These are phyloP conservation scores for Pseudodiploospora longispora DNA, from an alignment of 2,329 filamentous ascomycete genomes.

Conservation along the genomic window DNA sequence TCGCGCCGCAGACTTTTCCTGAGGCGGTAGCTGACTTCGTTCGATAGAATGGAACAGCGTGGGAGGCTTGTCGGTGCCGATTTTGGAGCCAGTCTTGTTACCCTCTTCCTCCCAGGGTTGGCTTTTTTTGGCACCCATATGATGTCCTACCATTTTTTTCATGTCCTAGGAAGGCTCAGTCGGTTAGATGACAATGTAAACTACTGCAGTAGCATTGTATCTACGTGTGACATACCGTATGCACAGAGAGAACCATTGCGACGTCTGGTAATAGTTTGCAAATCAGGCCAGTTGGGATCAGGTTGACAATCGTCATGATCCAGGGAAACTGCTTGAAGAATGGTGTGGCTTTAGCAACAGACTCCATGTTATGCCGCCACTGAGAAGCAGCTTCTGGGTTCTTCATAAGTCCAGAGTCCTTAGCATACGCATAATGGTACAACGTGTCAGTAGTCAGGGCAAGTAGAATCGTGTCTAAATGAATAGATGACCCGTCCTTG, in stretches of 20 bases:
- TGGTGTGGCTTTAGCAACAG: neutral
- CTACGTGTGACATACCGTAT: neutral
- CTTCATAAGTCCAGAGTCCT: neutral
- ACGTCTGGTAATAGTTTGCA: neutral
- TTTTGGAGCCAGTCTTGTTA: too few species aligned
- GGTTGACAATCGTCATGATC: neutral
- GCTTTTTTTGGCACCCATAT: too few species aligned
- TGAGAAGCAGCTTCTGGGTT: neutral
- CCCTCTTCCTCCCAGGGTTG: too few species aligned
- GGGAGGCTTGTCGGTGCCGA: conserved; percentile 2
- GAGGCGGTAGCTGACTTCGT: conserved; percentile 18
- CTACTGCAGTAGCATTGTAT: neutral
- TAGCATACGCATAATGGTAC: conserved; percentile 1
- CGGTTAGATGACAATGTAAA: neutral
- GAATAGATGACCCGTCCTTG: neutral
- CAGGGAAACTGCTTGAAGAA: conserved; percentile 3
- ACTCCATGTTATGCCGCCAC: neutral
- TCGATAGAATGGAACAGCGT: conserved; percentile 23
- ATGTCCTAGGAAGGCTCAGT: too few species aligned
- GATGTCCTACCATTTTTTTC: too few species aligned
- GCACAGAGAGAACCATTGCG: neutral
- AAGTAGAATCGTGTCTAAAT: conserved; percentile 1
- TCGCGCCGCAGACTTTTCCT: conserved; percentile 24
- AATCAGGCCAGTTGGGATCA: neutral
- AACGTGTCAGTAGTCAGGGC: neutral